Base-by-base conservation (phyloP, 805 yeast genomes). In the Yamadazyma sp. region DNA sequence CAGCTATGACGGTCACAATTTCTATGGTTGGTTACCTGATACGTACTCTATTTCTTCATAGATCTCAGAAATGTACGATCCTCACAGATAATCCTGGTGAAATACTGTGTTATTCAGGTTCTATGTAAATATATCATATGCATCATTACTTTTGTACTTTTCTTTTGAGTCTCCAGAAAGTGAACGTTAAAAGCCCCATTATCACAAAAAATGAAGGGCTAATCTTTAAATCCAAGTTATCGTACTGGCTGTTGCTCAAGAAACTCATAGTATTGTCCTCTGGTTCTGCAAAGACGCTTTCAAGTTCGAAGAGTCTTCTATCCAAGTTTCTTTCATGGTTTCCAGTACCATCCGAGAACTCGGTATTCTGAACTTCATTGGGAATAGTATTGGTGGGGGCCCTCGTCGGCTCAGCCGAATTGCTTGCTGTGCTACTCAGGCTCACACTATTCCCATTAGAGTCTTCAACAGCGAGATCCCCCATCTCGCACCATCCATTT, bases 401-500 rank as follows among this genome's bases (percentile, higher is more conserved):
- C 5, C 34, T 28, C n/a, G 33, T 11, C 5, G 32, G 15, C 9
- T 11, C 26, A 26, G 32, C 26, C 7, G 37, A 20, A 7, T 21
- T 8, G 28, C 32, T 31, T 14, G 28, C 16, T 22, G 27, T n/a
- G n/a, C n/a, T n/a, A n/a, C n/a, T n/a, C n/a, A n/a, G n/a, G n/a
- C n/a, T n/a, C n/a, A n/a, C n/a, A 28, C 28, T 27, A 9, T 15
- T 19, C 12, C 11, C 15, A n/a, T 16, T 11, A 9, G 14, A 7
- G 17, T 27, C 16, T 28, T 35, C 23, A 5, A 35, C 33, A 14
- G 21, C 28, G 22, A 35, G 38, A 20, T 24, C 32, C 3, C 80
- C 81, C 19, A 55, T 49, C 32, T 73, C 79, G 53, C 88, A 82
- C 88, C 88, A 82, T 19, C 77, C 80, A 42, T 78, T 70, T 3